Conservation (phyloP, 1,139 yeast genomes). For the Waltiozyma sp. region DNA sequence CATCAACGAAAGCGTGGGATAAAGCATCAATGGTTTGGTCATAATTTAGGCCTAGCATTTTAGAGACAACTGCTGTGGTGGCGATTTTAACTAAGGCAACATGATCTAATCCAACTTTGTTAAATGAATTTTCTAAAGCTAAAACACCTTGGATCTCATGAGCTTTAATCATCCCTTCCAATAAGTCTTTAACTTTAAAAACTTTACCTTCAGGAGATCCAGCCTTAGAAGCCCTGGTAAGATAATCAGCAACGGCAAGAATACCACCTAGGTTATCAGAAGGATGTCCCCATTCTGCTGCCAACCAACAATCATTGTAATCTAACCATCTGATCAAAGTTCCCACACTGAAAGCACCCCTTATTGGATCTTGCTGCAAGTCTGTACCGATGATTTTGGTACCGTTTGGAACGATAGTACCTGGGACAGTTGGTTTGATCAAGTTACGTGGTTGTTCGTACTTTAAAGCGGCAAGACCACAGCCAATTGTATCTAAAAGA, state of each 20-base stretch:
- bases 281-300: constrained; percentile 61
- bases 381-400: constrained; percentile 41
- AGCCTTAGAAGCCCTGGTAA: constrained; percentile 35
- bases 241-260: constrained; percentile 45
- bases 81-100: constrained; percentile 51
- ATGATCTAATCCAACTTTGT: constrained; percentile 50
- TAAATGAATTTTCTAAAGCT: constrained; percentile 48
- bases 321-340: constrained; percentile 49
- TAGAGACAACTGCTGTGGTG: constrained; percentile 47
- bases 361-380: constrained; percentile 40
- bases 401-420: constrained; percentile 43
- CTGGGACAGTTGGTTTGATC: constrained; percentile 46
- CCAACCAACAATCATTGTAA: constrained; percentile 52
- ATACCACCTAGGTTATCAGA: constrained; percentile 50
- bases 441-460: constrained; percentile 37
- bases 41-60: constrained; percentile 35
- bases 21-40: constrained; percentile 44
- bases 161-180: constrained; percentile 48
- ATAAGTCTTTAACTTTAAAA: constrained; percentile 37
- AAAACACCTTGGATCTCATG: constrained; percentile 51
- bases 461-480: constrained; percentile 50
- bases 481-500: constrained; percentile 44
- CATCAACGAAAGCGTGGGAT: constrained; percentile 52
- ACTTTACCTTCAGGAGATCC: constrained; percentile 28
- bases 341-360: constrained; percentile 48